Percentiles rank a stretch among this genome's conserved stretches.
Evolutionary conservation across 192 early-diverging fungal species (phyloP).

Genomic region (Coemansia sp.): DNA sequence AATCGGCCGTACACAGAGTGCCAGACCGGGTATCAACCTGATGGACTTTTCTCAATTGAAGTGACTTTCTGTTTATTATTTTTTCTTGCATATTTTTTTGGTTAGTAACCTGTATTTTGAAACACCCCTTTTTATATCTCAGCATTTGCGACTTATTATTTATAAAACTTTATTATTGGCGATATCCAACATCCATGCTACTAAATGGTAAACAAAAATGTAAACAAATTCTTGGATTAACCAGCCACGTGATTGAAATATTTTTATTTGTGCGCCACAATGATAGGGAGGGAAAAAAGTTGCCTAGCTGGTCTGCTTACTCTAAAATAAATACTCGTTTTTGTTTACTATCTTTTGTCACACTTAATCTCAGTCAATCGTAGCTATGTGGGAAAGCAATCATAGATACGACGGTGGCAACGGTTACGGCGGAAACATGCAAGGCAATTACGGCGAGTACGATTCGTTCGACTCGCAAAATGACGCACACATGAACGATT

Average conservation of each 20-base stretch:
- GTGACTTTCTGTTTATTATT: background rate
- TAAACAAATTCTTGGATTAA: background rate
- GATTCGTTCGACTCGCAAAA: conserved; percentile 41
- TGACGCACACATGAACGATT: background rate
- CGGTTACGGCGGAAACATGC: background rate
- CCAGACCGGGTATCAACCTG: conserved; percentile 42
- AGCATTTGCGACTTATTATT: background rate
- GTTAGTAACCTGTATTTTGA: conserved; percentile 6
- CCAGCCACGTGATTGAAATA: too few relatives aligned
- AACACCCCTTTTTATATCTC: conserved; percentile 6
- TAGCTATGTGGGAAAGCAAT: conserved; percentile 37
- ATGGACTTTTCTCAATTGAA: conserved; percentile 38
- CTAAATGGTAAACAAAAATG: background rate
- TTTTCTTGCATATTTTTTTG: background rate
- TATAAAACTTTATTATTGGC: background rate
- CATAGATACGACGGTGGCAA: conserved; percentile 13
- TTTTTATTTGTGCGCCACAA: too few relatives aligned
- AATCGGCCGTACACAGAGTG: conserved; percentile 49
- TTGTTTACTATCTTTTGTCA: too few relatives aligned
- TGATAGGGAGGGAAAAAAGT: too few relatives aligned
- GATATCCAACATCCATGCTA: too few relatives aligned
- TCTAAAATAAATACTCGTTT: too few relatives aligned
- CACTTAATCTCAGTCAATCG: too few relatives aligned
- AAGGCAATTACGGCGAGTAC: conserved; percentile 21
- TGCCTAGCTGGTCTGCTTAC: too few relatives aligned